Evolutionary conservation across 306 rosid species (phyloP).

Genomic region (Malus sylvestris): DNA sequence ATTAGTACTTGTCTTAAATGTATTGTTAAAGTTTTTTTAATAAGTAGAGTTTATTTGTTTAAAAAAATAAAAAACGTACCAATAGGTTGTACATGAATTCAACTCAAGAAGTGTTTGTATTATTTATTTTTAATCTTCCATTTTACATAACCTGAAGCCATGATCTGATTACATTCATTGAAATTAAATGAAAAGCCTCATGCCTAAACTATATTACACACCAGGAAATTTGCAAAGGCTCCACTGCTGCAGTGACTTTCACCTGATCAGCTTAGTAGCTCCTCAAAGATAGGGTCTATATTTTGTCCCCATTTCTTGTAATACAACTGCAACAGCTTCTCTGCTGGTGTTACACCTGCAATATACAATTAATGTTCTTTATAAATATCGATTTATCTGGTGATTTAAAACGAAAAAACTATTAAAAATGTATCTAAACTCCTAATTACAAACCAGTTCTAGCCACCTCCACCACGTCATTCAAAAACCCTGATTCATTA

Average conservation of each 20-base stretch:
- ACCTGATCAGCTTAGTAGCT: slow-evolving; percentile 64
- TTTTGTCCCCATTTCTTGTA: slow-evolving; percentile 73
- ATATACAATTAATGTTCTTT: neutral
- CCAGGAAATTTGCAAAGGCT: slow-evolving; percentile 15
- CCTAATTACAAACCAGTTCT: slow-evolving; percentile 54
- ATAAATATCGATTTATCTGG: neutral
- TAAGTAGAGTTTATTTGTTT: too few relatives aligned
- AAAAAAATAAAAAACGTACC: too few relatives aligned
- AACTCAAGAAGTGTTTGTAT: neutral
- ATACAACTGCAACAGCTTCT: slow-evolving; percentile 74
- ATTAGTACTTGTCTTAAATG: too few relatives aligned
- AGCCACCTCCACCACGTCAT: slow-evolving; percentile 84
- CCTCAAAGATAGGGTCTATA: slow-evolving; percentile 82
- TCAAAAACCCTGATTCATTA: slow-evolving; percentile 84
- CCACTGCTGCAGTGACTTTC: slow-evolving; percentile 25
- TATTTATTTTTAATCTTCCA: neutral
- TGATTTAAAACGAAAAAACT: neutral
- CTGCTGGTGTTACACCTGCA: slow-evolving; percentile 88
- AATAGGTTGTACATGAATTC: neutral
- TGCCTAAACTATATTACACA: slow-evolving; percentile 24
- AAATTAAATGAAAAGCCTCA: slow-evolving; percentile 23
- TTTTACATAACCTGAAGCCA: neutral
- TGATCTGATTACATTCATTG: neutral
- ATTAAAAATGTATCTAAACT: neutral
- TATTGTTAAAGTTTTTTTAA: too few relatives aligned